Evolutionary conservation across 2,329 filamentous ascomycete species (phyloP), one percentile per base, ranked within the genome.

Genomic region (Akanthomyces muscarius): DNA sequence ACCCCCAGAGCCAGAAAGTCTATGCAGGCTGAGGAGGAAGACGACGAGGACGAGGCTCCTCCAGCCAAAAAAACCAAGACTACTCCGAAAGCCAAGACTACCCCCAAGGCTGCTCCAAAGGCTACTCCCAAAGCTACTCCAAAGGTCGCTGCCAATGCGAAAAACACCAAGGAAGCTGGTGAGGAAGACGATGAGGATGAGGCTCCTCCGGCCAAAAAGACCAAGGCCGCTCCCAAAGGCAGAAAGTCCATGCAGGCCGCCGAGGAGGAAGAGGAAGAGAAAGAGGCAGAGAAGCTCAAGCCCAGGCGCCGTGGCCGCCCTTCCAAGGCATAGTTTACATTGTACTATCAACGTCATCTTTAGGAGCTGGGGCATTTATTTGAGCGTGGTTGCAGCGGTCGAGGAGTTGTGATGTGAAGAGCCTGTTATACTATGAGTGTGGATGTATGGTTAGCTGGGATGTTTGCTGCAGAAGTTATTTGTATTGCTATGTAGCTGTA

Each of bases 231-330:
- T 8, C 23, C 59, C 25, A 64, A 66, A 64, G 63, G 60, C 65
- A 8, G 62, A 63, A 44, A 70, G 65, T 62, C 61, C 47, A 65
- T 64, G 38, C 64, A 65, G 60, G 66, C 67, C 21, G 65, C 69
- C 25, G 65, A 64, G 16, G 68, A 68, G 53, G 66, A 68, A 2
- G 66, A 38, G 47, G 64, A 69, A 30, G 68, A 21, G 21, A 21
- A 71, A 47, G 67, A 45, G 36, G 63, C 68, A 25, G 69, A 71
- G 56, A 71, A 77, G 68, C 67, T 73, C 36, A 73, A 68, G 5
- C 68, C 74, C 14, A 77, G 74, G 69, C 67, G 68, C 48, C 67
- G 71, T 18, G 68, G 70, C 48, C 71, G 72, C 28, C 62, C 70
- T 56, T 66, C 69, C 66, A 72, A 70, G 68, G 65, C 64, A 18